Base-by-base conservation (phyloP, 352 stramenopile species). In the Peronospora destructor region DNA sequence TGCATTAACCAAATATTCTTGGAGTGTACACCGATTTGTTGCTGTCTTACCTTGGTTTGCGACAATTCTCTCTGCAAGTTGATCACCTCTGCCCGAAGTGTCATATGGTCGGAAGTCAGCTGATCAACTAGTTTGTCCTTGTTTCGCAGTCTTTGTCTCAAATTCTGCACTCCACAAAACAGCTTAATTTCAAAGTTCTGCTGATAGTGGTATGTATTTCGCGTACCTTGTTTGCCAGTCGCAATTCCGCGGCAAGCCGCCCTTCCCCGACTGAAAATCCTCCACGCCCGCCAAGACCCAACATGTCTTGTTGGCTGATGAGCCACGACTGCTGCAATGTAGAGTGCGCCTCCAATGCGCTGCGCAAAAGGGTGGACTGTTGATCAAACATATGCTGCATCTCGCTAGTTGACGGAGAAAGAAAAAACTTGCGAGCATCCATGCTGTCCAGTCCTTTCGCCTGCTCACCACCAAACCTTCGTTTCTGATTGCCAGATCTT, bases 341-440 rank as follows among this genome's bases (percentile, higher is more conserved):
- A 6, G 77, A 69, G 50, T 93, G 83, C 17, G 76, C 69, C 53
- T 88, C 73, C 56, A 93, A 67, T 14, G 83, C 73, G 29, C 61
- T 71, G 13, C 83, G 77, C 3, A 93, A 65, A 13, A 88, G 29
- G 11, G 61, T 69, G 4, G 83, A 89, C 37, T 93, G 83, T 56
- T 93, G 83, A 19, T 89, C 68, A 56, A 93, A 89, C 83, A 93
- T 90, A 55, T 87, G 76, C 61, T 93, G 73, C 79, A 93, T 89
- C 57, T 93, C 83, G 40, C 73, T 88, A 8, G 61, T 86, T 21
- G 83, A 93, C n/a, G 79, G 80, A 26, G 77, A 89, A 11, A 93
- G 60, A 35, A 92, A 89, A 47, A 87, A 79, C 36, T 91, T 77
- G 26, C 72, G 70, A 14, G 66, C 71, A 47, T 86, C 76, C 30